Conservation (phyloP, 148 eudicot genomes). For the Vaccinium myrtillus region DNA sequence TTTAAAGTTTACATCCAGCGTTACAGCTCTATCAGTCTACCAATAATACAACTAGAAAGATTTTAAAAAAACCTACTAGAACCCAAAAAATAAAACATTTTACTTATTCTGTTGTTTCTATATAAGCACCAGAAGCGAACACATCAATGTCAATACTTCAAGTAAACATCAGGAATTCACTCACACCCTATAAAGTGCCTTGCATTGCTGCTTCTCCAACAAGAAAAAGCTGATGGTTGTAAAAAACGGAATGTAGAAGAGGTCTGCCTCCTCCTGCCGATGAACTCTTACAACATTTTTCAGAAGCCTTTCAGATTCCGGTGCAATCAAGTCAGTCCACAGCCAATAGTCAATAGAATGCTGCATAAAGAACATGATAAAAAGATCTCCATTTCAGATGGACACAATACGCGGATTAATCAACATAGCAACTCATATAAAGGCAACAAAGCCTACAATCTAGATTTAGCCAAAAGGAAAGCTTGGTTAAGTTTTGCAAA, state of each 20-base stretch:
- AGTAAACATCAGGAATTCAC: conserved; percentile 47
- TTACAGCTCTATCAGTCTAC: not conserved
- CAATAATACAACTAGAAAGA: not conserved
- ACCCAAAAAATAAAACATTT: not conserved
- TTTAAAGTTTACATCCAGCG: not conserved
- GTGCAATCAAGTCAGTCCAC: conserved; percentile 96
- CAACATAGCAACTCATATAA: not conserved
- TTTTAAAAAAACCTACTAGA: not conserved
- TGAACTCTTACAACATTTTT: conserved; percentile 75
- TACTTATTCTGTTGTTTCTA: not conserved
- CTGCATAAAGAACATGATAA: conserved; percentile 39
- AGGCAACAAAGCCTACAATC: not conserved
- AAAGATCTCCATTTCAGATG: not conserved
- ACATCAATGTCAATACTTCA: not conserved
- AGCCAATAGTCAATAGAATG: conserved; percentile 97
- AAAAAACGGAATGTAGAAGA: conserved; percentile 90
- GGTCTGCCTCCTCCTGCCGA: conserved; percentile 81
- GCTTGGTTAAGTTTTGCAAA: not conserved
- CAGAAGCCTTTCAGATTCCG: conserved; percentile 65
- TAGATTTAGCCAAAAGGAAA: too few relatives aligned
- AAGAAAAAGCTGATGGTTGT: conserved; percentile 93
- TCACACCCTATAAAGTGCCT: conserved; percentile 99
- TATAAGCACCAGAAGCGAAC: not conserved
- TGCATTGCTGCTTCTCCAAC: conserved; percentile 93
- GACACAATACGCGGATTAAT: not conserved